Evolutionary conservation across 768 basidiomycete species (phyloP).

Genomic region (Cyathus striatus): DNA sequence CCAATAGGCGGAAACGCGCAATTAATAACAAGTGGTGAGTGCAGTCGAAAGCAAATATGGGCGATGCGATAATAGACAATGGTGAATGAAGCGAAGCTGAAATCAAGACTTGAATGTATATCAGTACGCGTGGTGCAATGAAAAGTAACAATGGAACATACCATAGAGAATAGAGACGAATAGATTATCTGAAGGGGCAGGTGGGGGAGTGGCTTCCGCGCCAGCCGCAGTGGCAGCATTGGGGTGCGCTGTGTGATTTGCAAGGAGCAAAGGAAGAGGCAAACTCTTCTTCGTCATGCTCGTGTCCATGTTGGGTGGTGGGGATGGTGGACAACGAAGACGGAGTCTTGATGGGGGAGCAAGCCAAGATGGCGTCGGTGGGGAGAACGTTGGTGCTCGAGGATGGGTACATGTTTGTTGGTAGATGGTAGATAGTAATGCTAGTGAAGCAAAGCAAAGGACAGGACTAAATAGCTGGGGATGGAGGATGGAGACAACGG

Average conservation of each 20-base stretch:
- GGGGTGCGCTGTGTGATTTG: conserved; percentile 55
- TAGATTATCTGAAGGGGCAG: conserved; percentile 58
- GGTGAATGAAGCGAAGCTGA: background rate
- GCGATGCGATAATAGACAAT: conserved; percentile 2
- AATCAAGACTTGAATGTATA: too few relatives aligned
- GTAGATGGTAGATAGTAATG: conserved; percentile 5
- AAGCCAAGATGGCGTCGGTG: conserved; percentile 7
- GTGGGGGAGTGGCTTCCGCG: conserved; percentile 54
- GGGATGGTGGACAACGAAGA: conserved; percentile 9
- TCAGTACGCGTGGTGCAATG: too few relatives aligned
- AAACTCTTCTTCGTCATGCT: too few relatives aligned
- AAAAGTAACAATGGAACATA: background rate
- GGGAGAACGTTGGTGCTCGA: too few relatives aligned
- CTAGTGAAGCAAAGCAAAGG: too few relatives aligned
- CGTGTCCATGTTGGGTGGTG: conserved; percentile 1
- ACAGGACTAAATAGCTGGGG: background rate
- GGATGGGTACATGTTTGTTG: conserved; percentile 19
- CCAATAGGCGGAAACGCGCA: background rate
- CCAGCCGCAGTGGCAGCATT: conserved; percentile 77
- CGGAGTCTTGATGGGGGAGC: conserved; percentile 9
- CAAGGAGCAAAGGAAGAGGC: too few relatives aligned
- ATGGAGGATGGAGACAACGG: conserved; percentile 11
- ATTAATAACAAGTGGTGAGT: conserved; percentile 3
- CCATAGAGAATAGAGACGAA: conserved; percentile 1
- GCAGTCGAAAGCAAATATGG: conserved; percentile 4